phyloP scores from a whole-genome alignment of 192 early-diverging fungal genomes.

The Tieghemiomyces parasiticus region DNA sequence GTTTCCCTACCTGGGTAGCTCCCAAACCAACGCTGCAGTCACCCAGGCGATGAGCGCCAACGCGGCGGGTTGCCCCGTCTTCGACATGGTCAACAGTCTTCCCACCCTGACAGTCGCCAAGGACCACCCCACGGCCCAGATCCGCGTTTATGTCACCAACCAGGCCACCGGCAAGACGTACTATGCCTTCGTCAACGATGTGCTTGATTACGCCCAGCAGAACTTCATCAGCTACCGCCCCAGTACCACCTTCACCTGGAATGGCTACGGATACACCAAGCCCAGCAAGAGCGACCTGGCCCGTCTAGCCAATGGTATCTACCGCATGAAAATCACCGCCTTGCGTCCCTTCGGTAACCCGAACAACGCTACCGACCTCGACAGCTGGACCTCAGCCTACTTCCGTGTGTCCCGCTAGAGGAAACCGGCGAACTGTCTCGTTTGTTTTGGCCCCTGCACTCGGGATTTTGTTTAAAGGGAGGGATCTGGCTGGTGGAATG shows the following conservation, averaged over 20 bases:
- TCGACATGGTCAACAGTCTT: background rate
- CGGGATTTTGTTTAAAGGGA: too few relatives aligned
- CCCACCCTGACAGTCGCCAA: background rate
- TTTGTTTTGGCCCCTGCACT: too few relatives aligned
- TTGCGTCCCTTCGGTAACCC: conserved; percentile 23
- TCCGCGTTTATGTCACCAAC: conserved; percentile 5
- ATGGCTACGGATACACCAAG: conserved; percentile 3
- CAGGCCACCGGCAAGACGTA: background rate
- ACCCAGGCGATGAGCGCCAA: background rate
- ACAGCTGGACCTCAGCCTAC: conserved; percentile 22
- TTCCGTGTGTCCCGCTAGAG: conserved; percentile 14
- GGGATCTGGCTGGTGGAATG: too few relatives aligned
- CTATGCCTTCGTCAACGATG: background rate
- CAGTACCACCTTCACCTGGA: background rate
- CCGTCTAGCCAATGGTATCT: conserved; percentile 19
- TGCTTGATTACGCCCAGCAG: background rate
- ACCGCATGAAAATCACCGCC: conserved; percentile 17
- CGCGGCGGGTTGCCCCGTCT: background rate
- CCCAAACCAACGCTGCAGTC: too few relatives aligned
- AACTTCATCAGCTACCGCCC: background rate
- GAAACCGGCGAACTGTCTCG: too few relatives aligned
- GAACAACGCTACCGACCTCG: conserved; percentile 17
- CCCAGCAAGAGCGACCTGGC: background rate
- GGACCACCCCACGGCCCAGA: background rate
- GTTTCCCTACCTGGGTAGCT: background rate